These are phyloP conservation scores for Nannizzia gypsea DNA, from an alignment of 2,329 filamentous ascomycete genomes.

Conservation along the genomic window DNA sequence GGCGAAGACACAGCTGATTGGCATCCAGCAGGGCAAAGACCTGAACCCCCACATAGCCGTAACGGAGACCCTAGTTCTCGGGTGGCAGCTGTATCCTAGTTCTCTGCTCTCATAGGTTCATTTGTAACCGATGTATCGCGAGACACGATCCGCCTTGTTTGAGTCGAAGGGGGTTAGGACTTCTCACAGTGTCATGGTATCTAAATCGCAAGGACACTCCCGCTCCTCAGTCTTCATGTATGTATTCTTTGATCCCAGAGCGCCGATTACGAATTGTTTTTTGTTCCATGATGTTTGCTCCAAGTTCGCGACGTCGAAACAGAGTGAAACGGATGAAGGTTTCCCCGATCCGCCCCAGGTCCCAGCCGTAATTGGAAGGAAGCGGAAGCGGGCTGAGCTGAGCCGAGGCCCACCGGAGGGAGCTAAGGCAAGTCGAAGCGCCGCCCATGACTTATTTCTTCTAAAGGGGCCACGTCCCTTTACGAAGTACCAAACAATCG, in stretches of 20 bases:
- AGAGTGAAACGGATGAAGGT: not conserved
- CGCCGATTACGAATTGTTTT: not conserved
- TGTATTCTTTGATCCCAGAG: not conserved
- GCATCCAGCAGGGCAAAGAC: not conserved
- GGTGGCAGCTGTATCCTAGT: not conserved
- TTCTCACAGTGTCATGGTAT: not conserved
- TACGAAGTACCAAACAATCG: not conserved
- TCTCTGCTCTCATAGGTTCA: not conserved
- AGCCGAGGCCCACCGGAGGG: not conserved
- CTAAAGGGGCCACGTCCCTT: not conserved
- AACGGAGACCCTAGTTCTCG: not conserved
- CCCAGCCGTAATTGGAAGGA: too few species aligned
- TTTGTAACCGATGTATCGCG: not conserved
- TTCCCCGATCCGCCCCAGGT: not conserved
- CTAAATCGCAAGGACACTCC: not conserved
- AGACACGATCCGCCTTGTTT: not conserved
- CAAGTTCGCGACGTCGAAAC: not conserved
- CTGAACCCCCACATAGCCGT: not conserved
- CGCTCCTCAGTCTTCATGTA: not conserved
- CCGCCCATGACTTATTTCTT: not conserved
- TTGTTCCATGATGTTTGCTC: not conserved
- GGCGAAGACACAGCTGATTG: not conserved
- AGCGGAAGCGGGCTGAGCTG: not conserved
- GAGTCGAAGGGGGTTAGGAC: too few species aligned
- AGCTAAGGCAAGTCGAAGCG: not conserved